Conservation (phyloP, 805 yeast species). For the Ogataea henricii region DNA sequence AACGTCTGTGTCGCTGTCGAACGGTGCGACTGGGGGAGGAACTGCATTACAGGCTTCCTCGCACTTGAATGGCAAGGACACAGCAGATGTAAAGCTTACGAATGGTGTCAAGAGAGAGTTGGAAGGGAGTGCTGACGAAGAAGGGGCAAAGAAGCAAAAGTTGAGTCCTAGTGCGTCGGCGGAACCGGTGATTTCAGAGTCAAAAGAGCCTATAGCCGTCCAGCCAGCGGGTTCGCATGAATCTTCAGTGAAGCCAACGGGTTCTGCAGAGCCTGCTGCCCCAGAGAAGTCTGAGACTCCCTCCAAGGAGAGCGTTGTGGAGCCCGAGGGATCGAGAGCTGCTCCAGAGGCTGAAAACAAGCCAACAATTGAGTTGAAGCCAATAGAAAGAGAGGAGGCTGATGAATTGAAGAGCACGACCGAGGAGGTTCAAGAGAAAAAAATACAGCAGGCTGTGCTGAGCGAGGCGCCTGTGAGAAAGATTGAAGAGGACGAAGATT, state of each 20-base stretch:
- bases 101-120: constrained; percentile 16
- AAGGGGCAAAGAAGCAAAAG: constrained; percentile 17
- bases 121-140: constrained; percentile 5
- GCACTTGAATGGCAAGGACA: background rate
- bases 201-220: background rate
- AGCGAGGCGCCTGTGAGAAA: constrained; percentile 35
- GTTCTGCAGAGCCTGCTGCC: constrained; percentile 3
- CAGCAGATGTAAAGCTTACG: background rate
- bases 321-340: background rate
- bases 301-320: background rate
- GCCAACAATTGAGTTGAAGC: constrained; percentile 32
- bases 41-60: background rate
- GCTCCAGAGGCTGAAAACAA: constrained; percentile 4
- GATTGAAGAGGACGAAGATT: constrained; percentile 40
- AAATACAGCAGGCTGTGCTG: constrained; percentile 16
- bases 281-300: constrained; percentile 2
- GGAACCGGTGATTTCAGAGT: background rate
- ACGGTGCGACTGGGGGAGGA: background rate
- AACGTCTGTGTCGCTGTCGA: background rate
- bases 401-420: constrained; percentile 25
- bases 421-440: constrained; percentile 18
- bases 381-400: constrained; percentile 35
- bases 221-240: background rate
- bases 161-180: background rate
- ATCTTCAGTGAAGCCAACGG: background rate